These are phyloP conservation scores for Beverwykella pulmonaria DNA, from an alignment of 495 filamentous ascomycete species.

Conservation along the genomic window DNA sequence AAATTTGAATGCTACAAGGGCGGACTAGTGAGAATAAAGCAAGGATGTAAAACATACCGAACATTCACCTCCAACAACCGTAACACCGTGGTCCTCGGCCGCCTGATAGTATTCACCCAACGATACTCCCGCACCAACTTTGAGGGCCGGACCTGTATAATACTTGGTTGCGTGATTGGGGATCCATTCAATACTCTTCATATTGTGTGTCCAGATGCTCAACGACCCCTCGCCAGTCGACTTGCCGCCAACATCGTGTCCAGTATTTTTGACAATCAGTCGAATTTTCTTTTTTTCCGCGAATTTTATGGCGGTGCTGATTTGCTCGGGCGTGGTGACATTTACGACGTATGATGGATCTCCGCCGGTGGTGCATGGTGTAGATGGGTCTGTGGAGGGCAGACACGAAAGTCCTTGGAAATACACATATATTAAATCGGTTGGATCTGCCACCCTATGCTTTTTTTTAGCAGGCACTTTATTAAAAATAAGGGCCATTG, in stretches of 20 bases:
- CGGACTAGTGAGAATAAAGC: neutral
- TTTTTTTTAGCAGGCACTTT: neutral
- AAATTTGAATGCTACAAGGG: too few relatives aligned
- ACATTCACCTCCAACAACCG: slow-evolving; percentile 23
- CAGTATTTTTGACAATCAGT: slow-evolving; percentile 70
- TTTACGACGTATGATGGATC: slow-evolving; percentile 64
- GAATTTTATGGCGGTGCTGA: slow-evolving; percentile 64
- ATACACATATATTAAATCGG: slow-evolving; percentile 9
- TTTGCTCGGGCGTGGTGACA: slow-evolving; percentile 56
- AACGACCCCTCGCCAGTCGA: slow-evolving; percentile 7
- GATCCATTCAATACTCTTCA: slow-evolving; percentile 23
- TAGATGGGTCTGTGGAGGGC: neutral
- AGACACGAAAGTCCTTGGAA: slow-evolving; percentile 25
- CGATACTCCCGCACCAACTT: slow-evolving; percentile 18
- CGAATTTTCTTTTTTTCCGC: slow-evolving; percentile 62
- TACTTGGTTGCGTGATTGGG: neutral
- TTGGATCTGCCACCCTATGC: slow-evolving; percentile 12
- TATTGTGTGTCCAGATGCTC: slow-evolving; percentile 34
- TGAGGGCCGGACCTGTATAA: slow-evolving; percentile 21
- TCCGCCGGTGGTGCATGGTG: slow-evolving; percentile 56
- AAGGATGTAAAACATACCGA: slow-evolving; percentile 18
- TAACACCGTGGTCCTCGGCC: slow-evolving; percentile 14
- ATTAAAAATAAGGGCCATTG: neutral
- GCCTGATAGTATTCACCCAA: slow-evolving; percentile 9
- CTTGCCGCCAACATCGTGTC: slow-evolving; percentile 49